Evolutionary conservation across 2,329 filamentous ascomycete genomes (phyloP), one percentile per base, ranked within the genome.

Genomic region (Penicillium sp.): DNA sequence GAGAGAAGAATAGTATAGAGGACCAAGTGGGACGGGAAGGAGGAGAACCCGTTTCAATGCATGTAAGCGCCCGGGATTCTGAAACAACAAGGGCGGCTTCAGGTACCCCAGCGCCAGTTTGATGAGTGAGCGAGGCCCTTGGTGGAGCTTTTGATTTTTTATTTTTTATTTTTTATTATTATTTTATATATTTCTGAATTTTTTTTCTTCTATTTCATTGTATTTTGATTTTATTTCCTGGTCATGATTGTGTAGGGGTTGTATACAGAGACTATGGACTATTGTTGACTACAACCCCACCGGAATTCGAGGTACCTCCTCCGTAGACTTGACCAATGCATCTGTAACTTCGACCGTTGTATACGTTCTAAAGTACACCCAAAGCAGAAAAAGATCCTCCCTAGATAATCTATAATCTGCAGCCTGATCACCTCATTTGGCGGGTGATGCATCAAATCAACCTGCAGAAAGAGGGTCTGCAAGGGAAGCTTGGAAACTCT

Each of bases 41-140:
- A 48, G 29, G 31, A 48, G 31, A 33, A 47, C 35, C 47, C 48
- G 56, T 61, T 59, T 56, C 56, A 55, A 55, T 71, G 58, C 60
- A 60, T 49, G 63, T 72, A 71, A 69, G 69, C 70, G 70, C 70
- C 68, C 65, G 68, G 63, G 47, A 59, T 26, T 62, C 63, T 72
- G 70, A 73, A 73, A 73, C 70, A 59, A 37, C 53, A 60, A 63
- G 55, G 61, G 69, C 64, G 62, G 70, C 69, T 72, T 73, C 68
- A 72, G 64, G 62, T 69, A 61, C 66, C 63, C 65, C 67, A 63
- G 69, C 67, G 69, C 67, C 68, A 71, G 70, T 72, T 73, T 73
- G 63, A 63, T 73, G 63, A 63, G 61, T 50, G 49, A 52, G 52
- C 24, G 47, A 48, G 47, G 47, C 19, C 31, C 29, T 48, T 13